Evolutionary conservation across 805 yeast genomes (phyloP).

Genomic region (Metschnikowia gelsemii): DNA sequence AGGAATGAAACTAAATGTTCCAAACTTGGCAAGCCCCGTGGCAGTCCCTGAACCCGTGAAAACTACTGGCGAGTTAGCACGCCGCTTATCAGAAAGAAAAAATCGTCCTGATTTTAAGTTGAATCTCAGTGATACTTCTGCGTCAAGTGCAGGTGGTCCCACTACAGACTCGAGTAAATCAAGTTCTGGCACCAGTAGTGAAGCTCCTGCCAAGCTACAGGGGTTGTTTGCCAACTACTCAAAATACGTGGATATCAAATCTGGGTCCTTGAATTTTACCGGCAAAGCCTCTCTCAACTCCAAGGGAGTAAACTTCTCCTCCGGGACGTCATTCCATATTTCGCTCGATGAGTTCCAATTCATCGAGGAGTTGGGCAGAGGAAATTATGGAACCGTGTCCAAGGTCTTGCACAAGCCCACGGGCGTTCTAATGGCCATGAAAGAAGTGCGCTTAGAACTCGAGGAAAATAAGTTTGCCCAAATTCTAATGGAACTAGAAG

Average conservation of each 20-base stretch:
- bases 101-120: constrained; percentile 41
- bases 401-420: constrained; percentile 93
- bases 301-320: constrained; percentile 84
- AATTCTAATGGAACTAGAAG: constrained; percentile 93
- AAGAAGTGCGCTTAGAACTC: constrained; percentile 88
- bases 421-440: constrained; percentile 92
- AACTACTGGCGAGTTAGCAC: constrained; percentile 36
- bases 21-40: constrained; percentile 22
- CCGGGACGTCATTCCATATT: constrained; percentile 84
- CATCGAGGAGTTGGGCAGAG: constrained; percentile 87
- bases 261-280: constrained; percentile 87
- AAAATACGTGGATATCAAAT: constrained; percentile 84
- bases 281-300: constrained; percentile 93
- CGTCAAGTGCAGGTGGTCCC: constrained; percentile 19
- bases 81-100: constrained; percentile 40
- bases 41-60: constrained; percentile 16
- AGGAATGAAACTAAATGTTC: constrained; percentile 51
- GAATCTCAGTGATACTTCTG: constrained; percentile 25
- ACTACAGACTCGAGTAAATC: constrained; percentile 22
- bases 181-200: constrained; percentile 15
- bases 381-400: constrained; percentile 94
- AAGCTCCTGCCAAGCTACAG: constrained; percentile 28
- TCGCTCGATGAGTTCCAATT: constrained; percentile 81
- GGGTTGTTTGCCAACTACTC: constrained; percentile 82
- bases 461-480: constrained; percentile 94